Evolutionary conservation across 495 filamentous ascomycete species (phyloP).

Genomic region (Tuber microsphaerosporum): DNA sequence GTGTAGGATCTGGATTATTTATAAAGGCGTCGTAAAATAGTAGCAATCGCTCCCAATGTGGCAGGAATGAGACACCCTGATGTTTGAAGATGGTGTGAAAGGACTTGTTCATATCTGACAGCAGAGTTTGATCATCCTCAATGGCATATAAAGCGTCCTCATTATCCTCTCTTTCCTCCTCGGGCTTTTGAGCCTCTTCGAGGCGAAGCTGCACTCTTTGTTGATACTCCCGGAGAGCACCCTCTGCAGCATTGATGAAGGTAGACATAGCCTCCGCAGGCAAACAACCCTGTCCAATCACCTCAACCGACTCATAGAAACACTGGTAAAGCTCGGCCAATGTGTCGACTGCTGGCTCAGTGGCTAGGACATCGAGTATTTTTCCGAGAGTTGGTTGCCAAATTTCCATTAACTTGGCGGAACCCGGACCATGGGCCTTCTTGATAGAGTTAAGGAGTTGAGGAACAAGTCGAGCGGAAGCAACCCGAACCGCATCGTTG

Average conservation of each 20-base stretch:
- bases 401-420: slow-evolving; percentile 63
- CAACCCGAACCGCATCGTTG: slow-evolving; percentile 93
- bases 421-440: slow-evolving; percentile 71
- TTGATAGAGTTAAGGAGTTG: slow-evolving; percentile 92
- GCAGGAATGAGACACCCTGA: slow-evolving; percentile 75
- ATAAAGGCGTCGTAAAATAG: slow-evolving; percentile 79
- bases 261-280: slow-evolving; percentile 67
- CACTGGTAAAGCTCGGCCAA: slow-evolving; percentile 99
- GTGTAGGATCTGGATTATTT: slow-evolving; percentile 74
- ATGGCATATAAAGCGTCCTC: slow-evolving; percentile 81
- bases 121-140: slow-evolving; percentile 91
- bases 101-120: slow-evolving; percentile 99
- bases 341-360: slow-evolving; percentile 87
- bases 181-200: slow-evolving; percentile 67
- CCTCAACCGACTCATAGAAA: slow-evolving; percentile 97
- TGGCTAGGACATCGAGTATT: slow-evolving; percentile 82
- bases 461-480: slow-evolving; percentile 89
- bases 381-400: slow-evolving; percentile 85
- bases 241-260: slow-evolving; percentile 77
- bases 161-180: slow-evolving; percentile 75
- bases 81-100: slow-evolving; percentile 99
- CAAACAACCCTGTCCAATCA: slow-evolving; percentile 77
- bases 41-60: slow-evolving; percentile 75
- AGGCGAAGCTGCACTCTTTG: slow-evolving; percentile 68
- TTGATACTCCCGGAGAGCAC: slow-evolving; percentile 85